Conservation (phyloP, 176 grass and related monocot genomes). For the Echinochloa phyllopogon region DNA sequence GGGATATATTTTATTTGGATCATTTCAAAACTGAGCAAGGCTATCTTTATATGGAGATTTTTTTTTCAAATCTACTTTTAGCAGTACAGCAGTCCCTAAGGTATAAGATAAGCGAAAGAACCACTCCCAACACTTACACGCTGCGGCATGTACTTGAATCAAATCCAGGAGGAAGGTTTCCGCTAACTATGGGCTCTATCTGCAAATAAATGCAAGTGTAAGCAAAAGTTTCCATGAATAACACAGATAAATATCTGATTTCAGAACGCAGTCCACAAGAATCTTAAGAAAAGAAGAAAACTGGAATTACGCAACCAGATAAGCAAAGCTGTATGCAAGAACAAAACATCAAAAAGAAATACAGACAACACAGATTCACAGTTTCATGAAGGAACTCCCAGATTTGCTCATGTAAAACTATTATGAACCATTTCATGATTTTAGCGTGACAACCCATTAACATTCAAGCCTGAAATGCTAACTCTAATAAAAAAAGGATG, state of each 20-base stretch:
- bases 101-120: conserved; percentile 40
- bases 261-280: neutral
- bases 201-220: conserved; percentile 73
- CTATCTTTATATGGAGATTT: neutral
- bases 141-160: conserved; percentile 97
- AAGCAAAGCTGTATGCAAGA: conserved; percentile 13
- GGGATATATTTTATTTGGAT: conserved; percentile 23
- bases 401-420: neutral
- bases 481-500: neutral
- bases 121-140: conserved; percentile 76
- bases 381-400: neutral
- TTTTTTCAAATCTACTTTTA: conserved; percentile 15
- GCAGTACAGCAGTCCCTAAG: neutral
- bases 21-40: neutral
- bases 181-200: conserved; percentile 95
- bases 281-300: neutral
- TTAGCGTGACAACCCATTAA: neutral
- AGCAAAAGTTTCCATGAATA: conserved; percentile 25
- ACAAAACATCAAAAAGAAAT: conserved; percentile 9
- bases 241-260: conserved; percentile 24
- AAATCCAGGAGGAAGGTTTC: conserved; percentile 98
- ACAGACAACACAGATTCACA: neutral
- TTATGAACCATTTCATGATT: neutral
- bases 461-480: neutral
- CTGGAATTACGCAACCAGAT: conserved; percentile 16